Percentiles rank a stretch among this genome's conserved stretches.
Evolutionary conservation across 2,329 filamentous ascomycete species (phyloP).

Genomic region (Hypoxylon rubiginosum): DNA sequence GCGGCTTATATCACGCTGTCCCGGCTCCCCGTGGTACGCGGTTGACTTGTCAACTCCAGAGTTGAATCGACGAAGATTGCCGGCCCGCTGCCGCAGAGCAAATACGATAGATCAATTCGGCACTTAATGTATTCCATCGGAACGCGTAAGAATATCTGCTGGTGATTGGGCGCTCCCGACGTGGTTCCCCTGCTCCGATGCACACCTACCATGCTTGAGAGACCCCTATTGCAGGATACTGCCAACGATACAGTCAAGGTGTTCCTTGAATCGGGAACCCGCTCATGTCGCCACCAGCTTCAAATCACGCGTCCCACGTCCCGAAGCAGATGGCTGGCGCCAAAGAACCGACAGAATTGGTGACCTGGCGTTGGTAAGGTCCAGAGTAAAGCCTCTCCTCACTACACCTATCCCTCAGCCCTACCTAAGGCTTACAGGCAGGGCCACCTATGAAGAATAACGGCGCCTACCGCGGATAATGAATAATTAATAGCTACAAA

Average conservation of each 20-base stretch:
- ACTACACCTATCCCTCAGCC: conserved; percentile 28
- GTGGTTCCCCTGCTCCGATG: conserved; percentile 27
- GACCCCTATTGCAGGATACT: conserved; percentile 36
- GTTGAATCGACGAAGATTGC: conserved; percentile 29
- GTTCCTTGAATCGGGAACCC: conserved; percentile 34
- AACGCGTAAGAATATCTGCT: conserved; percentile 22
- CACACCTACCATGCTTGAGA: conserved; percentile 13
- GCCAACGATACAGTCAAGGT: conserved; percentile 13
- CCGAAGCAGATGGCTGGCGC: conserved; percentile 5
- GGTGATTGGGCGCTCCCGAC: conserved; percentile 18
- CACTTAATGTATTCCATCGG: conserved; percentile 33
- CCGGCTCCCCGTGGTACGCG: conserved; percentile 41
- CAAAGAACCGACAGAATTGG: conserved; percentile 7
- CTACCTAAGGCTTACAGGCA: conserved; percentile 19
- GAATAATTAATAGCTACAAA: conserved; percentile 27
- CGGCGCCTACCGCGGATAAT: conserved; percentile 31
- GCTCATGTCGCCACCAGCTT: conserved; percentile 13
- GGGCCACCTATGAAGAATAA: conserved; percentile 30
- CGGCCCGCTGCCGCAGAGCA: conserved; percentile 21
- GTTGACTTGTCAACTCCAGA: conserved; percentile 31
- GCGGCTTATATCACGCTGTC: conserved; percentile 30
- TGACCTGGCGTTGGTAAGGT: conserved; percentile 27
- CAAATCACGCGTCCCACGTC: conserved; percentile 27
- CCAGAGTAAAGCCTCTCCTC: conserved; percentile 26
- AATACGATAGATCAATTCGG: conserved; percentile 40